Conservation (phyloP, 192 early-diverging fungal species). For the Thamnidium elegans region DNA sequence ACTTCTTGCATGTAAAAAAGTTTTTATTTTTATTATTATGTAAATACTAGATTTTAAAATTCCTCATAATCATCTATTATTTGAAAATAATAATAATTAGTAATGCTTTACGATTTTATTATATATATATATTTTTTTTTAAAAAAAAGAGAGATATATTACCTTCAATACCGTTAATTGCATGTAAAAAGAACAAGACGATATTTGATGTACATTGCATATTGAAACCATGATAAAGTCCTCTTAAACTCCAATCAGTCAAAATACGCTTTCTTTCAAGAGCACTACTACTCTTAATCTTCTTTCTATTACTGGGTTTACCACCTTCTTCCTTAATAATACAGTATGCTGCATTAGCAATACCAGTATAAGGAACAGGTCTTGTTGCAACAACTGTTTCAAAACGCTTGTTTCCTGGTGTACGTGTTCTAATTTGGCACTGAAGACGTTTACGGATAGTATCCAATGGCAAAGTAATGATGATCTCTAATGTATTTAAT, state of each 20-base stretch:
- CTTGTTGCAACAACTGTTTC: conserved; percentile 64
- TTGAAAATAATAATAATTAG: too few species aligned
- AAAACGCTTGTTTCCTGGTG: conserved; percentile 51
- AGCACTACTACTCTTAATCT: not conserved
- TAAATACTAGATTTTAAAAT: too few species aligned
- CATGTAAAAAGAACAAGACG: conserved; percentile 57
- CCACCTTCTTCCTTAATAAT: conserved; percentile 78
- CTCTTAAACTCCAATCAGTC: conserved; percentile 57
- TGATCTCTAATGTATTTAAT: conserved; percentile 67
- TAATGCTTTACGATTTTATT: too few species aligned
- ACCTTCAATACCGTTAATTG: conserved; percentile 55
- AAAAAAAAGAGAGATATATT: conserved; percentile 6
- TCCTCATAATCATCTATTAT: too few species aligned
- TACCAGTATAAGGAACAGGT: conserved; percentile 70
- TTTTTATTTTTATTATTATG: too few species aligned
- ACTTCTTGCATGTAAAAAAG: not conserved
- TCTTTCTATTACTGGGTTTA: conserved; percentile 26
- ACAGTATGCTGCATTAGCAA: conserved; percentile 62
- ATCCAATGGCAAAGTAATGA: conserved; percentile 82
- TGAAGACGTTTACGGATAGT: conserved; percentile 82
- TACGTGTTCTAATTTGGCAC: conserved; percentile 68
- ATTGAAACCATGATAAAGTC: conserved; percentile 67
- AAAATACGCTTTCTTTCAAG: conserved; percentile 9
- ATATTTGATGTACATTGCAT: conserved; percentile 62
- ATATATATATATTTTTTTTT: too few species aligned